A percentile compares a stretch with the other conserved stretches of the same genome.
phyloP scores from a whole-genome alignment of 2,329 filamentous ascomycete species.

The Phyllosticta citribraziliensis region DNA sequence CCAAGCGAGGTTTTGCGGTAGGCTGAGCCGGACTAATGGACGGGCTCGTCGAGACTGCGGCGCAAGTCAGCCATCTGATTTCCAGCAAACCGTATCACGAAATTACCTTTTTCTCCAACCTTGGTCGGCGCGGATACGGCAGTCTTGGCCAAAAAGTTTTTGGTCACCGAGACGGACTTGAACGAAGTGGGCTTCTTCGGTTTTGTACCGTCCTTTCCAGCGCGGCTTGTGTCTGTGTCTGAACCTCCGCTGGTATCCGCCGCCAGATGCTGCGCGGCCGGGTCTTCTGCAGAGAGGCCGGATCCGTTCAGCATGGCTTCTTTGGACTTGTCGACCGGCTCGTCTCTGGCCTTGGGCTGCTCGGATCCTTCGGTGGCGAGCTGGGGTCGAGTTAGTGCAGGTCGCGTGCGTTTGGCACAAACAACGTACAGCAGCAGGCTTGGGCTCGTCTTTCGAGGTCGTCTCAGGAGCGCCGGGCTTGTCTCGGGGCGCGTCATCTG shows the following conservation, averaged over 20 bases:
- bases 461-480: constrained; percentile 4
- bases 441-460: constrained; percentile 1
- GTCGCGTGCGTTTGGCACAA: neutral
- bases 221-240: constrained; percentile 62
- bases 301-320: constrained; percentile 27
- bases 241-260: constrained; percentile 65
- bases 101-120: constrained; percentile 42
- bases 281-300: constrained; percentile 22
- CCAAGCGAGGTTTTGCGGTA: constrained; percentile 57
- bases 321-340: constrained; percentile 14
- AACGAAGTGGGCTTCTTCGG: constrained; percentile 66
- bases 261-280: constrained; percentile 31
- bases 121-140: constrained; percentile 41
- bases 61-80: neutral
- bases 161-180: constrained; percentile 79
- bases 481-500: constrained; percentile 14
- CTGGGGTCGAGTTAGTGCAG: constrained; percentile 2
- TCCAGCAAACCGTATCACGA: neutral
- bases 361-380: constrained; percentile 4
- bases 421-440: constrained; percentile 18
- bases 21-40: constrained; percentile 40
- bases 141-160: constrained; percentile 71
- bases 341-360: constrained; percentile 3
- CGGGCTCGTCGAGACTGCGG: neutral
- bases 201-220: constrained; percentile 48